These are phyloP conservation scores for Suhomyces terraborum DNA, from an alignment of 1,139 yeast genomes.

Conservation along the genomic window DNA sequence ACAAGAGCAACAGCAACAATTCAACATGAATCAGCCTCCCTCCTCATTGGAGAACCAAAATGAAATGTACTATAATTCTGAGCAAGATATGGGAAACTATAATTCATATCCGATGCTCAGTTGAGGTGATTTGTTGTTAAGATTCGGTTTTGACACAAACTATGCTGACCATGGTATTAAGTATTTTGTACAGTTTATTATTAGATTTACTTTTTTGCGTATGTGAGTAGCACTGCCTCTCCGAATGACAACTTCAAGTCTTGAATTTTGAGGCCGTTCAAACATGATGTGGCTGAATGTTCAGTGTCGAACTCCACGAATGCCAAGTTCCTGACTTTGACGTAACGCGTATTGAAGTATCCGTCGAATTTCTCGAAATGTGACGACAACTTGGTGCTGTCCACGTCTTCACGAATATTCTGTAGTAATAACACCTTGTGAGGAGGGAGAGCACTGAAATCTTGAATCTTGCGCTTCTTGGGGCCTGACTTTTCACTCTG, in stretches of 20 bases:
- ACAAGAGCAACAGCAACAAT: too few relatives aligned
- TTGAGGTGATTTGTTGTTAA: neutral
- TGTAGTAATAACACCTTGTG: conserved; percentile 72
- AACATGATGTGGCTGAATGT: conserved; percentile 29
- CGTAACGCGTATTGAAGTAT: conserved; percentile 64
- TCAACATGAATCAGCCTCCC: neutral
- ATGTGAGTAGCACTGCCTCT: conserved; percentile 29
- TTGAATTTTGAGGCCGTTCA: conserved; percentile 18
- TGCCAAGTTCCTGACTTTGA: conserved; percentile 69
- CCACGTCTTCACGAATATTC: conserved; percentile 47
- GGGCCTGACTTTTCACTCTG: conserved; percentile 13
- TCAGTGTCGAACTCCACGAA: conserved; percentile 76
- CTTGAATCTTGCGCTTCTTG: conserved; percentile 23
- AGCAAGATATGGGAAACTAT: conserved; percentile 14
- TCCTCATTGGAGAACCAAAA: conserved; percentile 1
- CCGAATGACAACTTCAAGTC: conserved; percentile 25
- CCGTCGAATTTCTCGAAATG: conserved; percentile 57
- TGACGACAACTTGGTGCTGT: conserved; percentile 33
- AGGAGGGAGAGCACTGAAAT: conserved; percentile 56
- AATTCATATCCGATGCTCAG: conserved; percentile 16
- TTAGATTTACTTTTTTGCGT: conserved; percentile 35
- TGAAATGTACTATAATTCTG: conserved; percentile 12
- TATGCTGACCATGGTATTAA: neutral
- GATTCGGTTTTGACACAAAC: neutral
- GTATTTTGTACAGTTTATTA: conserved; percentile 1